These are phyloP conservation scores for Xylaria sp. DNA, from an alignment of 2,329 filamentous ascomycete genomes.

Conservation along the genomic window DNA sequence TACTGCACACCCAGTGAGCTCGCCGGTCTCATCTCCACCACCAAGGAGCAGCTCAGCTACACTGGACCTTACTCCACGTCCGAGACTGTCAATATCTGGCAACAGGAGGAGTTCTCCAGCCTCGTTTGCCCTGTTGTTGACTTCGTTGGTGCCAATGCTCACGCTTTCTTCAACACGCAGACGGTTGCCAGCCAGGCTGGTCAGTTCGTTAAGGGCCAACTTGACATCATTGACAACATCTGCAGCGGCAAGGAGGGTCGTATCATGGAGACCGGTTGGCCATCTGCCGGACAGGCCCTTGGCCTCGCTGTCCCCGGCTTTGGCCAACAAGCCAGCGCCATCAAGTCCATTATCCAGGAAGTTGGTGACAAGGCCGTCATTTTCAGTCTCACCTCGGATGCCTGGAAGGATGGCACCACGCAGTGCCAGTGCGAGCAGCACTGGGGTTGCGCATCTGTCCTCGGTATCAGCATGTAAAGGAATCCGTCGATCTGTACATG, in stretches of 20 bases:
- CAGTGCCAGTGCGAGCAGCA: conserved; percentile 77
- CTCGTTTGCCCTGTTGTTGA: conserved; percentile 80
- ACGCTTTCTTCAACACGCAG: conserved; percentile 90
- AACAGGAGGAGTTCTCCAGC: conserved; percentile 66
- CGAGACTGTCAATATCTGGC: conserved; percentile 84
- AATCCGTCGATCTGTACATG: conserved; percentile 36
- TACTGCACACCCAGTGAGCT: conserved; percentile 74
- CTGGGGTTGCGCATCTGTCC: conserved; percentile 60
- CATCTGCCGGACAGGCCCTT: conserved; percentile 75
- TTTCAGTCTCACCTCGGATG: conserved; percentile 83
- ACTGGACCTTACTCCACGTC: conserved; percentile 81
- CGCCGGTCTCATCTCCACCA: conserved; percentile 73
- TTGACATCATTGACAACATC: conserved; percentile 73
- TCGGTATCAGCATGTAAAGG: conserved; percentile 44
- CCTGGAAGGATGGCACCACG: conserved; percentile 79
- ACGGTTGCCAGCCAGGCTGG: conserved; percentile 74
- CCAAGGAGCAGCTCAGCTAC: conserved; percentile 78
- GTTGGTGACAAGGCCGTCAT: conserved; percentile 78
- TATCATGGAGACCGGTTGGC: conserved; percentile 95
- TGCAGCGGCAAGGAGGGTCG: conserved; percentile 79
- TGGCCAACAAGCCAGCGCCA: conserved; percentile 75
- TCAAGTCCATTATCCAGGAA: conserved; percentile 74
- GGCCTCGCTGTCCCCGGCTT: conserved; percentile 76
- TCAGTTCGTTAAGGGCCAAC: conserved; percentile 78
- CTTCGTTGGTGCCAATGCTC: conserved; percentile 85